Evolutionary conservation across 345 rosid genomes (phyloP).

Genomic region (Pugionium cornutum): DNA sequence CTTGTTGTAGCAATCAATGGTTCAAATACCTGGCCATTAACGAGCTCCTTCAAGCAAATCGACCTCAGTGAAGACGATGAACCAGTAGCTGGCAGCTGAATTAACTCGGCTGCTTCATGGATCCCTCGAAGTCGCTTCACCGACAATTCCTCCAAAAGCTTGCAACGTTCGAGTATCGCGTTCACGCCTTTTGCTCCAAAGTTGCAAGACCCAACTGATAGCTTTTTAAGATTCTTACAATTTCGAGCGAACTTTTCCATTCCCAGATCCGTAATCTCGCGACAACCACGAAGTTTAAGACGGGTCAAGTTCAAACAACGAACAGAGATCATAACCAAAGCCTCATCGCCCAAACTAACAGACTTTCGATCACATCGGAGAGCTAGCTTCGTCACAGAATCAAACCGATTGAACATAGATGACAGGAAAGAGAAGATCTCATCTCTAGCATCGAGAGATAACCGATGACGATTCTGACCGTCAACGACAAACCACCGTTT

Average conservation of each 20-base stretch:
- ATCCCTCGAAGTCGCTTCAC: conserved; percentile 74
- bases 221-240: conserved; percentile 54
- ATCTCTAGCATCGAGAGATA: conserved; percentile 59
- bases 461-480: conserved; percentile 63
- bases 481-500: conserved; percentile 72
- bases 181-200: conserved; percentile 71
- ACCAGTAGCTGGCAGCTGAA: conserved; percentile 35
- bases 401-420: conserved; percentile 57
- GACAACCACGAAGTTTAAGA: conserved; percentile 88
- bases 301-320: conserved; percentile 64
- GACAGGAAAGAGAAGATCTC: conserved; percentile 52
- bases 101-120: conserved; percentile 46
- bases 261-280: conserved; percentile 71
- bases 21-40: conserved; percentile 72
- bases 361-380: conserved; percentile 69
- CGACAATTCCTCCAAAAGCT: conserved; percentile 66
- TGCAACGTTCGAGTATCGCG: conserved; percentile 62
- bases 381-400: conserved; percentile 63
- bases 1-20: conserved; percentile 48
- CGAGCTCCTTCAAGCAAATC: conserved; percentile 77
- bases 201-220: conserved; percentile 69
- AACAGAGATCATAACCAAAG: conserved; percentile 51
- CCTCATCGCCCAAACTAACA: conserved; percentile 62
- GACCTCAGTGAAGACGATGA: conserved; percentile 53
- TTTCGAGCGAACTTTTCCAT: conserved; percentile 58